These are phyloP conservation scores for Colletotrichum tropicicola DNA, from an alignment of 2,329 filamentous ascomycete species.

Conservation along the genomic window DNA sequence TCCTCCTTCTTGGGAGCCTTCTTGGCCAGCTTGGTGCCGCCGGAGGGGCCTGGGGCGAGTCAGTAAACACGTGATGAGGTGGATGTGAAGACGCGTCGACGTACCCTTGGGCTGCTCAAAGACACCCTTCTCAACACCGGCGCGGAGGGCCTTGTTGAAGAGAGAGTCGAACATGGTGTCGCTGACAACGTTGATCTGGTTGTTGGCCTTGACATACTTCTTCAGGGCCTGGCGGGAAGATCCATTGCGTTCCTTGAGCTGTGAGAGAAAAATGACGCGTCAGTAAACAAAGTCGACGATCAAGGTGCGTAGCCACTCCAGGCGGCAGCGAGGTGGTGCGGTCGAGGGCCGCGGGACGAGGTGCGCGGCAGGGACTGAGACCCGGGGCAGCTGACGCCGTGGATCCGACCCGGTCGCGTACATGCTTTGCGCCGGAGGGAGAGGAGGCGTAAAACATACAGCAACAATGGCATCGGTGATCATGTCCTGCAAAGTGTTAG, in stretches of 20 bases:
- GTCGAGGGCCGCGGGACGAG: slow-evolving; percentile 28
- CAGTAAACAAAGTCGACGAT: slow-evolving; percentile 42
- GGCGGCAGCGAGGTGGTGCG: slow-evolving; percentile 15
- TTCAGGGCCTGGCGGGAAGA: slow-evolving; percentile 69
- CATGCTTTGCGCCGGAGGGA: slow-evolving; percentile 47
- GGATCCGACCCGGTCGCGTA: slow-evolving; percentile 13
- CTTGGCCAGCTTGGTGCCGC: slow-evolving; percentile 92
- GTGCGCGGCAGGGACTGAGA: neutral
- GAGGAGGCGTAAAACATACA: slow-evolving; percentile 56
- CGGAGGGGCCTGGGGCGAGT: slow-evolving; percentile 73
- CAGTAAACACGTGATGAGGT: slow-evolving; percentile 20
- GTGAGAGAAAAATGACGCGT: slow-evolving; percentile 43
- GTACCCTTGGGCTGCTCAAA: slow-evolving; percentile 92
- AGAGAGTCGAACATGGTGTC: slow-evolving; percentile 73
- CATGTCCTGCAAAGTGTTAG: slow-evolving; percentile 63
- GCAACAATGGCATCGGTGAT: slow-evolving; percentile 69
- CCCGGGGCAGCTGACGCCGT: neutral
- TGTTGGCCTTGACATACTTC: slow-evolving; percentile 60
- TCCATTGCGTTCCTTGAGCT: slow-evolving; percentile 72
- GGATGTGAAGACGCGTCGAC: slow-evolving; percentile 41
- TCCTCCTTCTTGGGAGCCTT: slow-evolving; percentile 50
- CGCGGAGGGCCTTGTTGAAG: slow-evolving; percentile 86
- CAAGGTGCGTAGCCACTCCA: slow-evolving; percentile 24
- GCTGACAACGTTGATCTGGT: slow-evolving; percentile 43
- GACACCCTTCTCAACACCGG: slow-evolving; percentile 85